phyloP scores from a whole-genome alignment of 192 early-diverging fungal genomes.

The Coemansia guatemalensis region DNA sequence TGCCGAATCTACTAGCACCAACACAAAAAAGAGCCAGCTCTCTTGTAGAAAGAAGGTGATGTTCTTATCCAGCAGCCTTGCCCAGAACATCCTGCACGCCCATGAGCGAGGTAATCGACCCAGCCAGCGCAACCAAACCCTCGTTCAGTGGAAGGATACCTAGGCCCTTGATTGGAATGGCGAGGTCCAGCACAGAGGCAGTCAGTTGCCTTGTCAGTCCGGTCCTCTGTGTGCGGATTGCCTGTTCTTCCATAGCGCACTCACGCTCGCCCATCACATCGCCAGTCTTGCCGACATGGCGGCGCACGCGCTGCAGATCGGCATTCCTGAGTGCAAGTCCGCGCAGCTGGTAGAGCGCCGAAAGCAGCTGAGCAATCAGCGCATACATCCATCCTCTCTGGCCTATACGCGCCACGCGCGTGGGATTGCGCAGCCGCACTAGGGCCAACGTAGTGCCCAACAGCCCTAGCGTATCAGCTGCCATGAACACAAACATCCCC shows the following conservation, averaged over 20 bases:
- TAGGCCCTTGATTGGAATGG: slow-evolving; percentile 52
- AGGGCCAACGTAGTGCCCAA: slow-evolving; percentile 27
- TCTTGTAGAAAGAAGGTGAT: background rate
- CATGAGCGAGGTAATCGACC: slow-evolving; percentile 55
- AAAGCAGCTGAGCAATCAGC: slow-evolving; percentile 26
- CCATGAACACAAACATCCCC: slow-evolving; percentile 51
- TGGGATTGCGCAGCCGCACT: slow-evolving; percentile 24
- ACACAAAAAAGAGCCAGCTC: background rate
- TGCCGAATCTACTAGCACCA: background rate
- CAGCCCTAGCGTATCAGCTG: slow-evolving; percentile 37
- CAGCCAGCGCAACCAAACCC: slow-evolving; percentile 55
- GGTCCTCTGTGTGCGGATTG: slow-evolving; percentile 14
- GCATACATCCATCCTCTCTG: slow-evolving; percentile 47
- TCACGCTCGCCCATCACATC: slow-evolving; percentile 38
- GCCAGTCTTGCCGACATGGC: slow-evolving; percentile 27
- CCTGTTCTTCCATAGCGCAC: slow-evolving; percentile 31
- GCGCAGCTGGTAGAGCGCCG: slow-evolving; percentile 42
- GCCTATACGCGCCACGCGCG: slow-evolving; percentile 24
- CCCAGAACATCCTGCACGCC: slow-evolving; percentile 42
- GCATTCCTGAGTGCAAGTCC: slow-evolving; percentile 20
- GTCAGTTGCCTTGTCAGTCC: slow-evolving; percentile 28
- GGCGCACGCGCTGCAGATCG: slow-evolving; percentile 34
- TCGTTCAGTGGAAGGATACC: slow-evolving; percentile 47
- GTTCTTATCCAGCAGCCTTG: slow-evolving; percentile 6
- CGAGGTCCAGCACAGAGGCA: slow-evolving; percentile 44